Base-by-base conservation (phyloP, 2,329 filamentous ascomycete genomes). In the Ceratocystiopsis brevicomis region DNA sequence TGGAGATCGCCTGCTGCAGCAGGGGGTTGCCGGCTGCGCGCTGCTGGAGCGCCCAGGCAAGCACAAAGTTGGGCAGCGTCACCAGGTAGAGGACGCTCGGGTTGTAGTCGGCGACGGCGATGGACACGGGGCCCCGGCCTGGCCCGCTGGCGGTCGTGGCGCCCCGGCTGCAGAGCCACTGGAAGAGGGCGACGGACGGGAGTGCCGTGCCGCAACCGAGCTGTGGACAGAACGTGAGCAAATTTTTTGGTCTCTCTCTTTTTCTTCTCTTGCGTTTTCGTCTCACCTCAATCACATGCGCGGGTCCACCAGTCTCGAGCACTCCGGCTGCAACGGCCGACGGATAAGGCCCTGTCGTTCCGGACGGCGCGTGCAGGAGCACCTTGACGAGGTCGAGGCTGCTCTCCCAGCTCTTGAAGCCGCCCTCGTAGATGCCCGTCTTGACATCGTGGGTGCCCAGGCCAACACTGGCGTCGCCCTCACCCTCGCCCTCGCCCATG, bases 381-480 rank as follows among this genome's bases (percentile, higher is more conserved):
- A 80, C 73, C 54, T 76, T 81, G 41, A 83, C 80, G 16, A 90
- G 65, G 56, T 90, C 83, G 42, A 86, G 67, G 47, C 79, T 84
- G 60, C 82, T 87, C 62, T 90, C 83, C 83, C 83, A 90, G 53
- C 80, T 87, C 64, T 90, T 90, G 64, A 88, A 86, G 19, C 83
- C 83, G 45, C 83, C 83, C 61, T 90, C 83, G 59, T 90, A 90
- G 47, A 88, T 73, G 42, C 82, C 82, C 44, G 81, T 81, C 57
- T 76, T 80, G 50, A 90, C 77, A 58, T 90, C 83, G 49, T 81
- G 76, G 48, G 70, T 67, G 36, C 74, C 77, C 34, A 84, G 63
- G 1, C 70, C 68, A 2, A 30, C 25, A 21, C 69, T 55, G 19
- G 60, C 59, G 8, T 60, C 54, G 43, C 13, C 33, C 15, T 69